Base-by-base conservation (phyloP, 2,329 filamentous ascomycete genomes). In the Bipolaris zeicola region DNA sequence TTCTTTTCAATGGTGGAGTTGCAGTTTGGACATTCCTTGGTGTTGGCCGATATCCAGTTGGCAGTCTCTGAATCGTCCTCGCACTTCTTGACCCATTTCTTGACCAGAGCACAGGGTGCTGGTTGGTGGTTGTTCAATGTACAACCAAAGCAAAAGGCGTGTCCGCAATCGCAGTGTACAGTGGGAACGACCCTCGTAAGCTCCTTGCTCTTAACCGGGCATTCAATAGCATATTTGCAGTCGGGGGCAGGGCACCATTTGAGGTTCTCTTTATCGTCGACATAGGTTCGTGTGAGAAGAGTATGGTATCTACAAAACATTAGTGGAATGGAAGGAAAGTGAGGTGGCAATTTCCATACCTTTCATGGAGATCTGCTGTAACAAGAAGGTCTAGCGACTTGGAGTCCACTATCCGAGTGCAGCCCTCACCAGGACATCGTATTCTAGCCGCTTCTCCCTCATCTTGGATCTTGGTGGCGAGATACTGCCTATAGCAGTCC, bases 191-290 rank as follows among this genome's bases (percentile, higher is more conserved):
- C 85, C 65, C 85, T 88, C 65, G 87, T 85, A 18, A 99, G 82
- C 55, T 97, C 92, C 72, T 92, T 92, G 79, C 90, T 89, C 79
- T 96, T 96, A 57, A 98, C 85, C 0, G 81, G 81, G 68, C 95
- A 99, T 71, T 98, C 91, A 44, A 99, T 81, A 11, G 94, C 95
- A 70, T 95, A 98, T 68, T 90, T 86, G 77, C 95, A 99, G 75
- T 99, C 94, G n/a, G 95, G 95, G 1, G 94, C 94, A 0, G 95
- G 95, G 75, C 95, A 99, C 95, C 95, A 99, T 76, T 96, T 96
- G 58, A 98, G 85, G 53, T 89, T 89, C 55, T 96, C 93, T 77
- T 92, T 96, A 77, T 99, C 94, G 76, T 99, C 95, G 58, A 99
- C 95, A 70, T 96, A 99, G 6, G 93, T 97, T 66, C 95, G 85